phyloP scores from a whole-genome alignment of 208 protist species.

The Leishmania turanica region DNA sequence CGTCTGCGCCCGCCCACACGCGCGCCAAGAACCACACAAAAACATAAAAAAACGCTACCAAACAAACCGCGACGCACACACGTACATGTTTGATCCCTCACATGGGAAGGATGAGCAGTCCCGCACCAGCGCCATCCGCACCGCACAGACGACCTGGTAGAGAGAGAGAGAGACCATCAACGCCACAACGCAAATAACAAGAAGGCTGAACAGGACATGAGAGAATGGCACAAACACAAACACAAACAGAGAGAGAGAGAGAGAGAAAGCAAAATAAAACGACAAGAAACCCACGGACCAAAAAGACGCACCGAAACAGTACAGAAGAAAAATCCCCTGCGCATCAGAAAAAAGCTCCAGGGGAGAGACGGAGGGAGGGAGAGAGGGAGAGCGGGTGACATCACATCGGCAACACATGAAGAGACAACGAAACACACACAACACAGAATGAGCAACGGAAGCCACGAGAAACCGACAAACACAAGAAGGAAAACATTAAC shows the following conservation, averaged over 20 bases:
- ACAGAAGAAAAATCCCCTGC: not conserved
- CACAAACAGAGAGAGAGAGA: not conserved
- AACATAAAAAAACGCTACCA: no score
- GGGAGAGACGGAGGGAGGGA: no score
- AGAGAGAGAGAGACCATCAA: not conserved
- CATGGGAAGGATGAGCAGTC: no score
- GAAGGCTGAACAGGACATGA: not conserved
- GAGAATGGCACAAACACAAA: not conserved
- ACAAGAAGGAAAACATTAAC: not conserved
- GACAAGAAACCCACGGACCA: not conserved
- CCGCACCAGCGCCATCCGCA: no score
- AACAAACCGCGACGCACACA: not conserved
- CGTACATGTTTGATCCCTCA: not conserved
- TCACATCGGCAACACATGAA: not conserved
- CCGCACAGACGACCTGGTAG: no score
- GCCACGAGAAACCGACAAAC: not conserved
- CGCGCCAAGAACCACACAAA: no score
- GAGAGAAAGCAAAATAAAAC: not conserved
- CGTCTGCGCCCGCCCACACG: not conserved
- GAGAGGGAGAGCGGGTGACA: no score
- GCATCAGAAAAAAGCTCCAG: not conserved
- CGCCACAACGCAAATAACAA: not conserved
- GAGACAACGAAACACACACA: no score
- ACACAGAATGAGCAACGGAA: not conserved
- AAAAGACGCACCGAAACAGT: not conserved